These are phyloP conservation scores for Hemileccinum impolitum DNA, from an alignment of 768 basidiomycete genomes.

Conservation along the genomic window DNA sequence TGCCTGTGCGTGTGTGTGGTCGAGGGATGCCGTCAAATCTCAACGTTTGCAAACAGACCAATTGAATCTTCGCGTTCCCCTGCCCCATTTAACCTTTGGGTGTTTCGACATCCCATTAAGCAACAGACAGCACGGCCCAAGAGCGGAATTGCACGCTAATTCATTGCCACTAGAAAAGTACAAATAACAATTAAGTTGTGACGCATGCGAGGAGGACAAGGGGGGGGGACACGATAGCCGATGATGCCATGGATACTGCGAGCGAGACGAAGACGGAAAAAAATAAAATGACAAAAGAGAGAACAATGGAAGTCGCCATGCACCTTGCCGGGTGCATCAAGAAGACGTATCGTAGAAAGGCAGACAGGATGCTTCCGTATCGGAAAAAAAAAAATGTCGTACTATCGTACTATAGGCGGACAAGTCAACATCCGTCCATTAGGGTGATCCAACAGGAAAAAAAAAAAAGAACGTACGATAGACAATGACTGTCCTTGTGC, in stretches of 20 bases:
- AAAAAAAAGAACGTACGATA: neutral
- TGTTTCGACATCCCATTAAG: too few species aligned
- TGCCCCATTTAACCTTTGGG: too few species aligned
- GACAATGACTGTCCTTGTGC: too few species aligned
- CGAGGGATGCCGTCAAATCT: neutral
- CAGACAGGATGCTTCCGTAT: too few species aligned
- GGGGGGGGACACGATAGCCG: slow-evolving; percentile 1
- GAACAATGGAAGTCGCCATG: neutral
- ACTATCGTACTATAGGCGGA: neutral
- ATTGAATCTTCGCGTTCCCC: neutral
- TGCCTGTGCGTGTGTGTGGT: too few species aligned
- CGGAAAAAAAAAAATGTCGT: too few species aligned
- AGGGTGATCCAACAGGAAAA: neutral
- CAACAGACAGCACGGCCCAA: too few species aligned
- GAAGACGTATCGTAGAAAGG: neutral
- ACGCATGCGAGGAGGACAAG: neutral
- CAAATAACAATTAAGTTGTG: slow-evolving; percentile 7
- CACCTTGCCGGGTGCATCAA: neutral
- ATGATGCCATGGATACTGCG: slow-evolving; percentile 17
- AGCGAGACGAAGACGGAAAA: neutral
- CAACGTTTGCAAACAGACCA: too few species aligned
- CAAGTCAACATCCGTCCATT: neutral
- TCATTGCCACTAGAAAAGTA: slow-evolving; percentile 10
- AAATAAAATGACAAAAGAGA: neutral
- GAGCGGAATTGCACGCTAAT: neutral